Evolutionary conservation across 78 protist genomes (phyloP), one percentile per base, ranked within the genome.

Genomic region (Speleostelium caveatum): DNA sequence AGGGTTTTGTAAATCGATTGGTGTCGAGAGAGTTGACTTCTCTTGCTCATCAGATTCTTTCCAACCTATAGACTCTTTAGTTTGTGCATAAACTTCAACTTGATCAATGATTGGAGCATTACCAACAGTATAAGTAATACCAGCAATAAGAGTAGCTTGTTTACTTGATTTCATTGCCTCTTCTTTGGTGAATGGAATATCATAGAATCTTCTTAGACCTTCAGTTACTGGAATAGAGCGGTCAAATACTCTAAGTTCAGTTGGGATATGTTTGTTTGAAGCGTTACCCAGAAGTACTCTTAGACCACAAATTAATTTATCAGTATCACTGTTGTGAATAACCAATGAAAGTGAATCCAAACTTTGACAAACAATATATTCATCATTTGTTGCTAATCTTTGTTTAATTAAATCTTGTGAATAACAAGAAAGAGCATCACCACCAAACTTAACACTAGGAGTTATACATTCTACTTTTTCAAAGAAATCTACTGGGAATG

Each of bases 241-340:
- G 58, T 59, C 66, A 45, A 65, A 66, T n/a, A 95, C 39, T 1
- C 12, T 6, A 62, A 95, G 14, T 24, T 69, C 53, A 19, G 75
- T n/a, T 7, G 96, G 95, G 19, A 95, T 59, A 41, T 71, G 73
- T 36, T 66, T 58, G 12, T 51, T 51, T 8, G 53, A 32, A 28
- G 94, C 85, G 22, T 79, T 26, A 24, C 96, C 96, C 35, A 95
- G 61, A 8, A 89, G 68, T 30, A 95, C 86, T n/a, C 95, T 75
- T 55, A 95, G 39, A 53, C 96, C 96, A 65, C 63, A 36, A 49
- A 93, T 26, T 12, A 74, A 93, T 36, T 45, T 55, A 35, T 60
- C 75, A 1, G 75, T 17, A n/a, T 86, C 32, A 8, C 60, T 12
- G 71, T 86, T 93, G 32, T 24, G 4, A 58, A 94, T 35, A 3